Base-by-base conservation (phyloP, 805 yeast species). In the Yamadazyma kitorensis region DNA sequence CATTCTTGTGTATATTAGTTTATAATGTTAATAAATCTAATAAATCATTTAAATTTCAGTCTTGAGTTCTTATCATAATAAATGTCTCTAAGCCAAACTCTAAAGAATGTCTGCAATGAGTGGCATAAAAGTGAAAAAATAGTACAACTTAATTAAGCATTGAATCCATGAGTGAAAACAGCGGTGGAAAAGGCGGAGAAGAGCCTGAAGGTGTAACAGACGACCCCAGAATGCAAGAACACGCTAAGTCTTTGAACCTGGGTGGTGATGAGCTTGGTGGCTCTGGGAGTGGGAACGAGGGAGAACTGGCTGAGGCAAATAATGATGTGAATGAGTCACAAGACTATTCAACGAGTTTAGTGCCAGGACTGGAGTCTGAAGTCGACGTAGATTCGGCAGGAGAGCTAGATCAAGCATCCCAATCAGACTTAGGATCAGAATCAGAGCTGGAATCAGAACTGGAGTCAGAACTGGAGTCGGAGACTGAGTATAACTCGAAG, bases 401-500 rank as follows among this genome's bases (percentile, higher is more conserved):
- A n/a, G n/a, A n/a, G n/a, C n/a, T n/a, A n/a, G n/a, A n/a, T n/a
- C n/a, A n/a, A n/a, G n/a, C n/a, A n/a, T n/a, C n/a, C n/a, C n/a
- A n/a, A n/a, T n/a, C n/a, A n/a, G n/a, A n/a, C n/a, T n/a, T 6
- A 13, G 18, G 5, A 18, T 22, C 31, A 12, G 36, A 27, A 26
- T 5, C 27, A 11, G 31, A 30, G n/a, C 15, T 22, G 12, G 37
- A 33, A n/a, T 24, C 18, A 8, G 36, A 35, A 7, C 15, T 24
- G 5, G 39, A 36, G 11, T 12, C 20, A 6, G 26, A 23, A 7
- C 6, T 13, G 4, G 29, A 28, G n/a, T 24, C 35, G 18, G 48
- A 45, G 5, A 43, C 8, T 12, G 65, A 55, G 19, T 54, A 34
- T 4, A 24, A 49, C 18, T 44, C 49, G 11, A 54, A 55, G 29